Conservation (phyloP, 352 stramenopile species). For the Globisporangium megalacanthum region DNA sequence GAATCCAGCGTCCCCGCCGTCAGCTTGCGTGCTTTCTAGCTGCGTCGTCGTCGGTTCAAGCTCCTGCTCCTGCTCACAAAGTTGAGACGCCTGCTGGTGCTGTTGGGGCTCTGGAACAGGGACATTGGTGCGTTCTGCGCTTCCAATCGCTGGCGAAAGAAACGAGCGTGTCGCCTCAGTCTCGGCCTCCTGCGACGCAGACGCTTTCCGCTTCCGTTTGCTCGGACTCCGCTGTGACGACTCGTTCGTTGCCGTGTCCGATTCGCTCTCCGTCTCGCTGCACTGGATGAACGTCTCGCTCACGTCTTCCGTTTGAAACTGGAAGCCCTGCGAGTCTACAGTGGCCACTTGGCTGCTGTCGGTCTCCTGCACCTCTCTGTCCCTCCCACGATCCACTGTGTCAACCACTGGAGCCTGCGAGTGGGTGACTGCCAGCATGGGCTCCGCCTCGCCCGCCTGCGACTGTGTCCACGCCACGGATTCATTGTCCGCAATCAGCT, state of each 20-base stretch:
- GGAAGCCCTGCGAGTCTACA: slow-evolving; percentile 25
- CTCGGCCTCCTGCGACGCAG: neutral
- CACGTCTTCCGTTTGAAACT: slow-evolving; percentile 50
- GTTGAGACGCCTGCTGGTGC: neutral
- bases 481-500: slow-evolving; percentile 69
- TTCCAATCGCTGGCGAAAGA: neutral
- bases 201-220: neutral
- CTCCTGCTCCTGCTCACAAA: neutral
- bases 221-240: neutral
- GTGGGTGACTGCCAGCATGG: neutral
- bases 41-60: neutral
- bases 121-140: neutral
- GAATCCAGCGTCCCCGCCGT: neutral
- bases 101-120: too few relatives aligned
- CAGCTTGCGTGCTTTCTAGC: neutral
- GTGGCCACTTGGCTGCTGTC: slow-evolving; percentile 5
- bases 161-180: neutral
- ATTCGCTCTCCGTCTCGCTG: slow-evolving; percentile 42
- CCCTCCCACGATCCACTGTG: neutral
- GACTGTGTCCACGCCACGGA: slow-evolving; percentile 25
- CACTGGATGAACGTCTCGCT: slow-evolving; percentile 41
- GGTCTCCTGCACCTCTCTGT: neutral
- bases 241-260: neutral
- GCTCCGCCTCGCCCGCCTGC: slow-evolving; percentile 14
- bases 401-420: neutral